Evolutionary conservation across 1,284 basidiomycete species (phyloP).

Genomic region (Pseudozyma thailandica): DNA sequence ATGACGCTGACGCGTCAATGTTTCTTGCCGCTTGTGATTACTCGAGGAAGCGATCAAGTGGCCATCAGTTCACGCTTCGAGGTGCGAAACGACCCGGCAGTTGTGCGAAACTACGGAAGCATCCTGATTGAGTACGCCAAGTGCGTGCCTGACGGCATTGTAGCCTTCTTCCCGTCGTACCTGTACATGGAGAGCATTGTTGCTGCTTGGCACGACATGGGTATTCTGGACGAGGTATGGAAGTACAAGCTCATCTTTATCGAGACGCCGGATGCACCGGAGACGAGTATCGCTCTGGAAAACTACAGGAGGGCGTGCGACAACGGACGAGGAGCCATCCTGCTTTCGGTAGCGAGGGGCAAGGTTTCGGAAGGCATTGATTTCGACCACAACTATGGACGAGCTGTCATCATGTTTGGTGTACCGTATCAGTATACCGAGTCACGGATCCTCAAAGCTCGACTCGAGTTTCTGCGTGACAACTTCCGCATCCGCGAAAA

Average conservation of each 20-base stretch:
- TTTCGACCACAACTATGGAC: constrained; percentile 95
- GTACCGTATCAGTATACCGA: constrained; percentile 99
- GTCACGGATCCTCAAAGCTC: constrained; percentile 94
- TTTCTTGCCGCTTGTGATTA: constrained; percentile 97
- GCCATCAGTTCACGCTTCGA: constrained; percentile 99
- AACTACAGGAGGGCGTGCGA: constrained; percentile 98
- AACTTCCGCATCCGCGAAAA: constrained; percentile 97
- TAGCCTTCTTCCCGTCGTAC: constrained; percentile 99
- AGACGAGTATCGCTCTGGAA: constrained; percentile 96
- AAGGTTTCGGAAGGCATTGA: constrained; percentile 99
- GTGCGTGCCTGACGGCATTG: constrained; percentile 98
- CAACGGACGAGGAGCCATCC: constrained; percentile 95
- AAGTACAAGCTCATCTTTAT: constrained; percentile 99
- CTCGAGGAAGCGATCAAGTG: constrained; percentile 96
- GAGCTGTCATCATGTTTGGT: constrained; percentile 99
- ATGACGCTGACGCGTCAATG: constrained; percentile 98
- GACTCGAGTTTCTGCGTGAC: constrained; percentile 97
- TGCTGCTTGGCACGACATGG: constrained; percentile 99
- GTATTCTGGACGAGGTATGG: constrained; percentile 98
- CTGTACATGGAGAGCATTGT: constrained; percentile 99
- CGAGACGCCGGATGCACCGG: constrained; percentile 98
- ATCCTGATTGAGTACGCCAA: constrained; percentile 98
- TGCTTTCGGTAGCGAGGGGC: constrained; percentile 95
- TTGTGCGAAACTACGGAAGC: constrained; percentile 97
- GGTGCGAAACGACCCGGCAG: constrained; percentile 98